Evolutionary conservation across 257 asterid species (phyloP).

Genomic region (Primulina huaijiensis): DNA sequence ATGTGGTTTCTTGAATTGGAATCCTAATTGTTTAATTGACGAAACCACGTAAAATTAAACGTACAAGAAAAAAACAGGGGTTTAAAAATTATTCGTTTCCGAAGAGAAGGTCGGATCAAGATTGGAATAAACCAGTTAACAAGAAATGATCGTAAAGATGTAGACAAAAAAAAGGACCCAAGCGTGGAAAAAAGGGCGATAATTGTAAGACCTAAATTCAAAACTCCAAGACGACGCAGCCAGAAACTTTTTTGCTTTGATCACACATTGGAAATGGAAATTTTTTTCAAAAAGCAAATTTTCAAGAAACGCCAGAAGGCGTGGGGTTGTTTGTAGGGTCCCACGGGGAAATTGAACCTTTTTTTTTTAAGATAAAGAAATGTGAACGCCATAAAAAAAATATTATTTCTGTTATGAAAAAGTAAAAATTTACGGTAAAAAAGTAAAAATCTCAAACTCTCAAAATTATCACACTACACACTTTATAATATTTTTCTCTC

Average conservation of each 20-base stretch:
- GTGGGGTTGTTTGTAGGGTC: neutral
- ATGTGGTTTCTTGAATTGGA: conserved; percentile 24
- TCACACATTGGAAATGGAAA: neutral
- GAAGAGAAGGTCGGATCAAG: conserved; percentile 22
- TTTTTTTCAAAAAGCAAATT: too few relatives aligned
- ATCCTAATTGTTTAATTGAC: conserved; percentile 22
- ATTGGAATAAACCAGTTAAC: conserved; percentile 45
- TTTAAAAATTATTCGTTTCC: neutral
- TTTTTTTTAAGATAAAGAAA: neutral
- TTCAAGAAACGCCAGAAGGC: neutral
- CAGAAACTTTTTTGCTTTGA: neutral
- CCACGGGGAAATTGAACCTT: neutral
- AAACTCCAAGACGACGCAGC: conserved; percentile 26
- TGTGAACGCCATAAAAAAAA: neutral
- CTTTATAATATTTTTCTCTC: too few relatives aligned
- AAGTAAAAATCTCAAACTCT: too few relatives aligned
- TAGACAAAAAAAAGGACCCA: conserved; percentile 29
- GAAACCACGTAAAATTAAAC: conserved; percentile 10
- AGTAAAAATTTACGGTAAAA: too few relatives aligned
- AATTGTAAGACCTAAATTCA: conserved; percentile 31
- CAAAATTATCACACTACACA: too few relatives aligned
- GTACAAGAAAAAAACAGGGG: conserved; percentile 11
- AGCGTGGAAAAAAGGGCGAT: conserved; percentile 27
- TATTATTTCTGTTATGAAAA: too few relatives aligned
- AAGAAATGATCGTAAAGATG: conserved; percentile 40